Base-by-base conservation (phyloP, 2,329 filamentous ascomycete species). In the Penicillium concentricum region DNA sequence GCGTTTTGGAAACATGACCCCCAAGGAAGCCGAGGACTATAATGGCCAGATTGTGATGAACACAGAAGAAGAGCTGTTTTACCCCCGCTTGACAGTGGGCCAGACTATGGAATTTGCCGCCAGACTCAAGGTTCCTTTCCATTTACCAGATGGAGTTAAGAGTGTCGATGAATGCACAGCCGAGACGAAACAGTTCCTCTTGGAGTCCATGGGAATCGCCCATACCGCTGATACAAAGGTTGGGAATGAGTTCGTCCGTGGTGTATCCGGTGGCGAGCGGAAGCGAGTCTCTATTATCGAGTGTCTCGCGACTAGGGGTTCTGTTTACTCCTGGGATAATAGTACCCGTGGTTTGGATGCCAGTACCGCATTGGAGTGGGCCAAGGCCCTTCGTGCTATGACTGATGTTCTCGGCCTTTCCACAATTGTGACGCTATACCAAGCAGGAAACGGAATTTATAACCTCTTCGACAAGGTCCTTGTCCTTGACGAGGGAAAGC, bases 91-190 rank as follows among this genome's bases (percentile, higher is more conserved):
- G 10, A 81, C 78, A 0, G 80, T 82, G 5, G 78, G 75, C 5
- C 69, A 80, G 51, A 82, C 80, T 0, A 78, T 82, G 62, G 78
- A 81, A 53, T 82, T 87, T 51, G 83, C 87, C 5, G 86, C 85
- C 0, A 75, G 81, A n/a, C 87, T 89, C 48, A 88, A 87, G 68
- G 77, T 87, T 34, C 79, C 85, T 0, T 87, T 88, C 66, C 85
- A 89, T 67, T 88, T 89, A 61, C 85, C 87, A 0, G 76, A 88
- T 0, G 81, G 88, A 2, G 78, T 88, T 2, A 84, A 88, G 46
- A 79, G 83, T 50, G 84, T 85, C 45, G 81, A 83, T 51, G 51
- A 54, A 13, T 58, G 60, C 45, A 51, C 51, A 9, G 26, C 56
- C 3, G 57, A 63, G 18, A 58, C 57, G 1, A 63, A 63, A 39